These are phyloP conservation scores for Oidiodendron maius DNA, from an alignment of 495 filamentous ascomycete genomes.

Conservation along the genomic window DNA sequence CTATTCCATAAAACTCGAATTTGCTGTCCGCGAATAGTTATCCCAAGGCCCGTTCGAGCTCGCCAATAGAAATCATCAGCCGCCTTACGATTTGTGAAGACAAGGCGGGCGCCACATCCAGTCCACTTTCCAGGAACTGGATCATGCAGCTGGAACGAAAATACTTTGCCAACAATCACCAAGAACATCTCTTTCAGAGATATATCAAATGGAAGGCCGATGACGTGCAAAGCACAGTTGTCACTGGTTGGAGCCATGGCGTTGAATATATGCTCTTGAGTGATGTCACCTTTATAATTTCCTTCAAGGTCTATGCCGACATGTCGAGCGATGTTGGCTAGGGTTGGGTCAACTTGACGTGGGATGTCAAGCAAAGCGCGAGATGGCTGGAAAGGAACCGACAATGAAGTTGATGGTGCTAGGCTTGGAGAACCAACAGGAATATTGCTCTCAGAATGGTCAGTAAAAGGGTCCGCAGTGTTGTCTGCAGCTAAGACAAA, in stretches of 20 bases:
- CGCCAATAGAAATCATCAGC: neutral
- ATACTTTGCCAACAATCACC: conserved; percentile 1
- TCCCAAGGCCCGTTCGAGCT: neutral
- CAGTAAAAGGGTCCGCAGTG: too few relatives aligned
- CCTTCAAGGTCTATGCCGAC: neutral
- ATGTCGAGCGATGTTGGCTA: neutral
- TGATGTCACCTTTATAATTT: conserved; percentile 1
- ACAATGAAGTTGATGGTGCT: neutral
- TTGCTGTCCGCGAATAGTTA: neutral
- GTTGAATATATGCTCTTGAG: neutral
- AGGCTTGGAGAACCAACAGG: too few relatives aligned
- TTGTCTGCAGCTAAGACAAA: too few relatives aligned
- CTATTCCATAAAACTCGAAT: neutral
- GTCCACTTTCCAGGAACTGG: neutral
- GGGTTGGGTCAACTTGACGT: neutral
- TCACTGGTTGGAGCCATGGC: neutral
- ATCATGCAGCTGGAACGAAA: neutral
- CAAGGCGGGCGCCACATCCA: neutral
- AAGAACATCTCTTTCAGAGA: neutral
- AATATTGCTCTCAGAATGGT: too few relatives aligned
- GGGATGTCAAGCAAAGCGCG: neutral
- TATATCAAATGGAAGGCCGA: neutral
- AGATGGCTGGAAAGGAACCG: neutral
- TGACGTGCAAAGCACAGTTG: conserved; percentile 8
- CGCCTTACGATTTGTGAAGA: neutral